phyloP scores from a whole-genome alignment of 306 rosid species.

The Pyrus bretschneideri region DNA sequence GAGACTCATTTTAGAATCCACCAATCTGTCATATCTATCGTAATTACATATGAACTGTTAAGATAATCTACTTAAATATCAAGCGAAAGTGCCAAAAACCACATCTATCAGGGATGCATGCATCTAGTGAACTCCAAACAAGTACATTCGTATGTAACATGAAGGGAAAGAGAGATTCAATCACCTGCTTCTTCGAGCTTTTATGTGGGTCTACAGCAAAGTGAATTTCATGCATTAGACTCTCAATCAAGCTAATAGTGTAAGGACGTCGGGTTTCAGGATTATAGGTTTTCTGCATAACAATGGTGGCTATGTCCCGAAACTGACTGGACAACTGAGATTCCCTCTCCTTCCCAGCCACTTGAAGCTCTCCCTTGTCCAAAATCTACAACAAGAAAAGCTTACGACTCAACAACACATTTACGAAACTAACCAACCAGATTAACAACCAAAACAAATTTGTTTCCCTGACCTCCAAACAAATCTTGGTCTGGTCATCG shows the following conservation, averaged over 20 bases:
- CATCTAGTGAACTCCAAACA: neutral
- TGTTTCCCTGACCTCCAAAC: slow-evolving; percentile 57
- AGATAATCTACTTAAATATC: neutral
- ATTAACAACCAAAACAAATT: neutral
- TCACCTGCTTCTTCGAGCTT: slow-evolving; percentile 86
- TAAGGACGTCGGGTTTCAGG: slow-evolving; percentile 93
- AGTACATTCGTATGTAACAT: neutral
- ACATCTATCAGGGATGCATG: neutral
- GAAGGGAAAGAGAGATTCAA: neutral
- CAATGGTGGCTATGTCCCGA: slow-evolving; percentile 89
- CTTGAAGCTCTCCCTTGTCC: slow-evolving; percentile 91
- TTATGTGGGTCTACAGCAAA: slow-evolving; percentile 79
- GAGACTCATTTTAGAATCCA: neutral
- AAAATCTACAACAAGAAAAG: slow-evolving; percentile 41
- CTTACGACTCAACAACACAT: neutral
- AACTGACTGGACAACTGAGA: slow-evolving; percentile 80
- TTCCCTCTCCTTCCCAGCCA: slow-evolving; percentile 96
- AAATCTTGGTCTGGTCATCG: slow-evolving; percentile 65
- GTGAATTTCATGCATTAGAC: slow-evolving; percentile 82
- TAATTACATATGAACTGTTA: neutral
- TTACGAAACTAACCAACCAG: neutral
- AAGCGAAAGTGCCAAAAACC: neutral
- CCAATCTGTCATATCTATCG: neutral
- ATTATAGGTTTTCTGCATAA: slow-evolving; percentile 92
- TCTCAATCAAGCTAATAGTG: slow-evolving; percentile 91